phyloP scores from a whole-genome alignment of 2,329 filamentous ascomycete genomes.

The Colletotrichum endophyticum region DNA sequence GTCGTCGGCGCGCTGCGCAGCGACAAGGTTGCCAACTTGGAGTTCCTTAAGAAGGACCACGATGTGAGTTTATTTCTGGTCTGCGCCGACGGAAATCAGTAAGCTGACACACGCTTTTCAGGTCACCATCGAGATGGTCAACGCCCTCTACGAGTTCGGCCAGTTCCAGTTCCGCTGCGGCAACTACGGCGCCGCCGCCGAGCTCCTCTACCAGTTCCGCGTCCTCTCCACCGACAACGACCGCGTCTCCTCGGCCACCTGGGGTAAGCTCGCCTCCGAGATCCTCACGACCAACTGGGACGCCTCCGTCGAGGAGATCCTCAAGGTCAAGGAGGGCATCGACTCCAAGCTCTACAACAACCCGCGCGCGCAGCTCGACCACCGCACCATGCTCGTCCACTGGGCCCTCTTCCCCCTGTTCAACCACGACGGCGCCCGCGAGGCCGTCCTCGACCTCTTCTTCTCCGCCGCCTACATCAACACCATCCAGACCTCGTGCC shows the following conservation, averaged over 20 bases:
- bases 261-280: conserved; percentile 97
- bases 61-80: conserved; percentile 70
- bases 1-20: conserved; percentile 90
- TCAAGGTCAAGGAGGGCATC: conserved; percentile 90
- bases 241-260: conserved; percentile 93
- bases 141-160: conserved; percentile 93
- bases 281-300: conserved; percentile 97
- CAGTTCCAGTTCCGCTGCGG: conserved; percentile 98
- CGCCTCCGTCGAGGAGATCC: conserved; percentile 85
- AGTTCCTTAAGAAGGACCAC: conserved; percentile 96
- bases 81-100: fast-evolving
- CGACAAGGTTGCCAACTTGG: conserved; percentile 99
- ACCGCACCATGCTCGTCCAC: conserved; percentile 97
- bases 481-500: conserved; percentile 97
- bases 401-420: conserved; percentile 99
- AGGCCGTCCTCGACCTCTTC: conserved; percentile 92
- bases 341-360: conserved; percentile 96
- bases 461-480: conserved; percentile 99
- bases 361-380: conserved; percentile 91
- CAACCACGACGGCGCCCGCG: conserved; percentile 92
- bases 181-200: conserved; percentile 87
- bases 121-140: conserved; percentile 94
- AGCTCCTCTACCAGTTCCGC: conserved; percentile 96
- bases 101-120: conserved; percentile 30
- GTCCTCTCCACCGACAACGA: conserved; percentile 98